Evolutionary conservation across 371 early-diverging fungal species (phyloP).

Genomic region (Sporodiniella umbellata): DNA sequence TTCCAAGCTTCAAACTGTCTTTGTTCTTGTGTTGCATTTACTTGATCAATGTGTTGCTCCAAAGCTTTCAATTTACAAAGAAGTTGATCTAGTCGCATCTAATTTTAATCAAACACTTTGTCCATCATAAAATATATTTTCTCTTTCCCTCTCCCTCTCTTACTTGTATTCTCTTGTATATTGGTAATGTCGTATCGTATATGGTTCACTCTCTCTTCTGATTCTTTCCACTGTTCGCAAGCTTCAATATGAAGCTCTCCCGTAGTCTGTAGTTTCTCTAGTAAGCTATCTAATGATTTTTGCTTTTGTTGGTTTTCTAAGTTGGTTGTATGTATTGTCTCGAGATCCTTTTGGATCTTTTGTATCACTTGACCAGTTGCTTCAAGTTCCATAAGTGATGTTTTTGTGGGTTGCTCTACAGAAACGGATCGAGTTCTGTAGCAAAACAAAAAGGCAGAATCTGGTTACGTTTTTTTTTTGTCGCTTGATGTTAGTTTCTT

Average conservation of each 20-base stretch:
- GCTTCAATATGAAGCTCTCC: slow-evolving; percentile 12
- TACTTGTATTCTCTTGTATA: slow-evolving; percentile 15
- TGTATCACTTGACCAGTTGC: slow-evolving; percentile 22
- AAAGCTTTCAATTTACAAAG: slow-evolving; percentile 11
- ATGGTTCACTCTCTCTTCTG: neutral
- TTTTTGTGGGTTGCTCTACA: neutral
- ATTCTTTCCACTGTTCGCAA: slow-evolving; percentile 6
- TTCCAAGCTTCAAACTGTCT: slow-evolving; percentile 41
- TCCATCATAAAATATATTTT: neutral
- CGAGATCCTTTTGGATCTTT: slow-evolving; percentile 21
- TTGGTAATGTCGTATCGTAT: slow-evolving; percentile 2
- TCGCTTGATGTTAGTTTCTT: neutral
- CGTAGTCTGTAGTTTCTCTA: slow-evolving; percentile 14
- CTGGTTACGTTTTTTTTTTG: neutral
- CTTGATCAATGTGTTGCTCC: slow-evolving; percentile 26
- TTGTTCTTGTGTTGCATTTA: slow-evolving; percentile 18
- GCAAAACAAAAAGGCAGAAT: neutral
- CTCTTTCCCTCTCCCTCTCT: slow-evolving; percentile 7
- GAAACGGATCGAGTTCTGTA: too few species aligned
- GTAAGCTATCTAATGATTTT: neutral
- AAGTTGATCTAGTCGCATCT: slow-evolving; percentile 10
- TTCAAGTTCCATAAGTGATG: slow-evolving; percentile 14
- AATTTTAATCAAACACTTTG: neutral
- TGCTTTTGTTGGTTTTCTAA: slow-evolving; percentile 22
- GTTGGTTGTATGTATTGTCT: slow-evolving; percentile 20